Evolutionary conservation across 1,284 basidiomycete genomes (phyloP).

Genomic region (Fomitopsis schrenkii): DNA sequence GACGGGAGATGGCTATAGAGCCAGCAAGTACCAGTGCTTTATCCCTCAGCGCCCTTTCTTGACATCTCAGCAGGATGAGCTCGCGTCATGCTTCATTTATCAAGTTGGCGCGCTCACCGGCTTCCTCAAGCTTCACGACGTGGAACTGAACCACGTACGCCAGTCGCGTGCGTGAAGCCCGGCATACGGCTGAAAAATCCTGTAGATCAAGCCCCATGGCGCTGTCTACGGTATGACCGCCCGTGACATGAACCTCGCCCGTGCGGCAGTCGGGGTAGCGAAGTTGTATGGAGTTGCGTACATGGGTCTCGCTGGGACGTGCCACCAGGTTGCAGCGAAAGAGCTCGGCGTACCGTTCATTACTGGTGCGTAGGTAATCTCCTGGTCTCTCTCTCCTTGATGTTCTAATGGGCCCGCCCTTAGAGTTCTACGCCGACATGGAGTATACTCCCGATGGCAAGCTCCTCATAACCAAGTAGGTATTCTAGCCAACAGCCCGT

Average conservation of each 20-base stretch:
- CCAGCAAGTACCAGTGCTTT: slow-evolving; percentile 30
- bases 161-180: neutral
- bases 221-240: slow-evolving; percentile 54
- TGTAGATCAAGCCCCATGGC: slow-evolving; percentile 50
- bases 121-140: slow-evolving; percentile 46
- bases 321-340: slow-evolving; percentile 49
- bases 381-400: neutral
- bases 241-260: slow-evolving; percentile 47
- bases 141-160: slow-evolving; percentile 49
- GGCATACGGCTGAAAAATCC: neutral
- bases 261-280: slow-evolving; percentile 45
- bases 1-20: slow-evolving; percentile 57
- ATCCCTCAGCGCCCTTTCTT: neutral
- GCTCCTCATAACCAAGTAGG: slow-evolving; percentile 53
- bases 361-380: slow-evolving; percentile 35
- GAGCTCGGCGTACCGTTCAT: slow-evolving; percentile 54
- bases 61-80: slow-evolving; percentile 39
- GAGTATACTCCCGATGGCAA: slow-evolving; percentile 52
- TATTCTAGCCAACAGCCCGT: neutral
- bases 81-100: slow-evolving; percentile 54
- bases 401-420: neutral
- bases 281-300: slow-evolving; percentile 51
- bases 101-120: slow-evolving; percentile 58
- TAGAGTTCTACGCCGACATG: slow-evolving; percentile 63
- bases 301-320: slow-evolving; percentile 57